phyloP scores from a whole-genome alignment of 2,329 filamentous ascomycete genomes.

The Ophiostoma australiae region DNA sequence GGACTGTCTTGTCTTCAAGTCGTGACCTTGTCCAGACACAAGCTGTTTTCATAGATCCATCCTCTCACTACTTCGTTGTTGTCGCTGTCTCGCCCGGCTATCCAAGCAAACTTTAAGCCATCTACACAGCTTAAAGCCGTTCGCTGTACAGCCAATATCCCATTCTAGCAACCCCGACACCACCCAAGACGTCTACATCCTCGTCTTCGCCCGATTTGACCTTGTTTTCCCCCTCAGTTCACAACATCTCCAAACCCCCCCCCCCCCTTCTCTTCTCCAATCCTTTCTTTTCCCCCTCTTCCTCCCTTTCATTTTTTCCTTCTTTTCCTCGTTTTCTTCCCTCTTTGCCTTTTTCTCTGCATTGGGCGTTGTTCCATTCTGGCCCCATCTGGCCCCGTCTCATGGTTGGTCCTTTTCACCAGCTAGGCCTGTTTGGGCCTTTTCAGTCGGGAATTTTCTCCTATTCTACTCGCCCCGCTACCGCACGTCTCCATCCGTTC shows the following conservation, averaged over 20 bases:
- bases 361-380: slow-evolving; percentile 4
- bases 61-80: no score
- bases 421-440: background rate
- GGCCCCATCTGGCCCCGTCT: background rate
- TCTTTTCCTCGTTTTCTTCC: background rate
- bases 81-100: background rate
- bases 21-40: background rate
- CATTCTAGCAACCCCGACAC: background rate
- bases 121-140: background rate
- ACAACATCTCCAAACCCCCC: background rate
- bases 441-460: slow-evolving; percentile 17
- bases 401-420: background rate
- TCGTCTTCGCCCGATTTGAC: background rate
- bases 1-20: no score
- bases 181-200: background rate
- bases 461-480: slow-evolving; percentile 2
- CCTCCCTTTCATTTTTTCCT: background rate
- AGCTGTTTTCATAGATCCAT: background rate
- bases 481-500: background rate
- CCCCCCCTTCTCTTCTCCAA: background rate
- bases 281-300: background rate
- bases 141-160: background rate
- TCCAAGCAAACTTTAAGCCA: background rate
- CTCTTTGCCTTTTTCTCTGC: background rate
- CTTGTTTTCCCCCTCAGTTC: background rate